Percentiles rank a stretch among this genome's conserved stretches.
phyloP scores from a whole-genome alignment of 73 alveolate species.

The Paramecium pentaurelia region DNA sequence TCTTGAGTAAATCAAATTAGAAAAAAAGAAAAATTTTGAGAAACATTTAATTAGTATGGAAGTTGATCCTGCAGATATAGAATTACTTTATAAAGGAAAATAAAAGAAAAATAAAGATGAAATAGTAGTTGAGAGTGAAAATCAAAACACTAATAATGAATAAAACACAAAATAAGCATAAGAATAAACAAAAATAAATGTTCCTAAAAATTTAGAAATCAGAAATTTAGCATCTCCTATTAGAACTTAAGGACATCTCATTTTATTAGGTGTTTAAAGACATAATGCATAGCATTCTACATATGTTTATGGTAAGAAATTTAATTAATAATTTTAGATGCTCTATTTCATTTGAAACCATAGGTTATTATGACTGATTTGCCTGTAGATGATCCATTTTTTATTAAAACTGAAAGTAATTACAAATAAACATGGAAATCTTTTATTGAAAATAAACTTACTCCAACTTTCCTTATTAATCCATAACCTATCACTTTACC shows the following conservation, averaged over 20 bases:
- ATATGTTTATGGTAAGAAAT: conserved; percentile 28
- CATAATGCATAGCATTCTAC: neutral
- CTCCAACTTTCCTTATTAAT: neutral
- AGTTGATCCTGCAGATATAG: neutral
- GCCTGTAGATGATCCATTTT: conserved; percentile 4
- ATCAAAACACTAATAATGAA: neutral
- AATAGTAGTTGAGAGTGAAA: neutral
- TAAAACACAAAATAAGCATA: neutral
- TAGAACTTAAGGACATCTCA: neutral
- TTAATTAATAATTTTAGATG: neutral
- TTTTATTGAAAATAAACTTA: neutral
- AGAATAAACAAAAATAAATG: neutral
- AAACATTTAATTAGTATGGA: neutral
- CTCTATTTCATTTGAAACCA: conserved; percentile 7
- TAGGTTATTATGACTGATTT: neutral
- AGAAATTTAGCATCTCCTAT: neutral
- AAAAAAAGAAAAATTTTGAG: neutral
- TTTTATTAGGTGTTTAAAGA: neutral
- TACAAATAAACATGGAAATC: neutral
- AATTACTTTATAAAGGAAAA: neutral
- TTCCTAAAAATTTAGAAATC: neutral
- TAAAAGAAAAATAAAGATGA: neutral
- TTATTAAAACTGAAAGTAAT: conserved; percentile 5
- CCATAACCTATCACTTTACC: neutral
- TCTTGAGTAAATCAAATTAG: neutral